A percentile compares a stretch with the other conserved stretches of the same genome.
phyloP scores from a whole-genome alignment of 345 rosid species.

The Aquilaria sinensis region DNA sequence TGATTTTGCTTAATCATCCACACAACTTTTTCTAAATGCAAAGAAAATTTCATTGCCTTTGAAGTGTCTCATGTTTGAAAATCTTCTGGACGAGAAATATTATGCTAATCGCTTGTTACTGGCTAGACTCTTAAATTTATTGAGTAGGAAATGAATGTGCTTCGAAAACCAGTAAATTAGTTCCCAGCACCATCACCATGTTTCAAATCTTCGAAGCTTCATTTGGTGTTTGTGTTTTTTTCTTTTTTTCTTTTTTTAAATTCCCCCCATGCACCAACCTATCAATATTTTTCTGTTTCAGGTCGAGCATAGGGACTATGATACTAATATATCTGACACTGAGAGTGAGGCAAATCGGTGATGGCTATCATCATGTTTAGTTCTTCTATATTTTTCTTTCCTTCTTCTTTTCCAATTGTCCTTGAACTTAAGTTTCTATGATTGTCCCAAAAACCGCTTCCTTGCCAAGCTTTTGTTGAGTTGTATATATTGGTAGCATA shows the following conservation, averaged over 20 bases:
- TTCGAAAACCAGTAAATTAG: too few relatives aligned
- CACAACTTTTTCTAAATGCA: too few relatives aligned
- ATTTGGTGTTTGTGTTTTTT: neutral
- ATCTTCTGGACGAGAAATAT: too few relatives aligned
- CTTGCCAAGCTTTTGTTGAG: neutral
- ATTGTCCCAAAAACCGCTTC: slow-evolving; percentile 7
- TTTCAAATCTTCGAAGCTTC: neutral
- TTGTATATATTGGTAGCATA: too few relatives aligned
- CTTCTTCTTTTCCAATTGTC: slow-evolving; percentile 3
- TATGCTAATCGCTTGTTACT: too few relatives aligned
- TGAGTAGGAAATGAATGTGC: too few relatives aligned
- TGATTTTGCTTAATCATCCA: too few relatives aligned
- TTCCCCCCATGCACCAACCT: neutral
- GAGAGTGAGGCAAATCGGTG: slow-evolving; percentile 57
- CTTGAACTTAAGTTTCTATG: neutral
- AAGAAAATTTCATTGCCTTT: too few relatives aligned
- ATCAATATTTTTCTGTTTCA: slow-evolving; percentile 22
- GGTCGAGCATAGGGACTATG: slow-evolving; percentile 90
- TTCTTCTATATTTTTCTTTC: neutral
- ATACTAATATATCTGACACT: slow-evolving; percentile 79
- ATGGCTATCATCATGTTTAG: slow-evolving; percentile 40
- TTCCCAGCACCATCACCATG: too few relatives aligned
- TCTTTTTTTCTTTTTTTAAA: too few relatives aligned
- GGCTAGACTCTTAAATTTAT: too few relatives aligned
- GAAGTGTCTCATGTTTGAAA: too few relatives aligned